Evolutionary conservation across 2,329 filamentous ascomycete genomes (phyloP).

Genomic region (Phialophora chinensis): DNA sequence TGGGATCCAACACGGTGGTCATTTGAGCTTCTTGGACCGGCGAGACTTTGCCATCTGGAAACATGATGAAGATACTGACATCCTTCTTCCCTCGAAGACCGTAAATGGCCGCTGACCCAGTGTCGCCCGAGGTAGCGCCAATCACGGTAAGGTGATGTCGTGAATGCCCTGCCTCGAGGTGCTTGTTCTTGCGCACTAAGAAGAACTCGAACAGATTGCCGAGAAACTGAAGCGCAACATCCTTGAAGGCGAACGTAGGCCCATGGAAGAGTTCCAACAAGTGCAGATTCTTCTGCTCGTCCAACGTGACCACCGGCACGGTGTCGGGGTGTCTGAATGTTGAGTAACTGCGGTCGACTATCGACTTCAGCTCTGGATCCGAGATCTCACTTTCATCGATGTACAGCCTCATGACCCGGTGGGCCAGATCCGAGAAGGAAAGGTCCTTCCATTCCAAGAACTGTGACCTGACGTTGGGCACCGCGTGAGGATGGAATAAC

Average conservation of each 20-base stretch:
- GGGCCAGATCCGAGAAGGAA: conserved; percentile 80
- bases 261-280: conserved; percentile 96
- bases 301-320: conserved; percentile 78
- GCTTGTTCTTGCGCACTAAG: conserved; percentile 52
- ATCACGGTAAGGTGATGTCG: conserved; percentile 84
- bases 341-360: conserved; percentile 84
- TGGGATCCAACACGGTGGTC: conserved; percentile 88
- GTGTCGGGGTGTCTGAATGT: conserved; percentile 83
- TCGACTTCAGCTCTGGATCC: conserved; percentile 74
- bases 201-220: conserved; percentile 79
- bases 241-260: conserved; percentile 94
- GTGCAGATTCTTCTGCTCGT: conserved; percentile 74
- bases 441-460: conserved; percentile 79
- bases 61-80: conserved; percentile 92
- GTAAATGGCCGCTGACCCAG: conserved; percentile 94
- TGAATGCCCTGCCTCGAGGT: conserved; percentile 55
- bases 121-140: conserved; percentile 83
- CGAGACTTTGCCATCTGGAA: conserved; percentile 87
- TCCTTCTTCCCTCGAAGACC: conserved; percentile 95
- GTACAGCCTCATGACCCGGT: conserved; percentile 84
- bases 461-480: conserved; percentile 68
- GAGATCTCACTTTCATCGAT: conserved; percentile 86
- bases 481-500: conserved; percentile 84
- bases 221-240: conserved; percentile 89
- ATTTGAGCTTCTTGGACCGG: conserved; percentile 96